Percentiles rank a stretch among this genome's conserved stretches.
phyloP scores from a whole-genome alignment of 352 stramenopile genomes.

The Pythium aphanidermatum region DNA sequence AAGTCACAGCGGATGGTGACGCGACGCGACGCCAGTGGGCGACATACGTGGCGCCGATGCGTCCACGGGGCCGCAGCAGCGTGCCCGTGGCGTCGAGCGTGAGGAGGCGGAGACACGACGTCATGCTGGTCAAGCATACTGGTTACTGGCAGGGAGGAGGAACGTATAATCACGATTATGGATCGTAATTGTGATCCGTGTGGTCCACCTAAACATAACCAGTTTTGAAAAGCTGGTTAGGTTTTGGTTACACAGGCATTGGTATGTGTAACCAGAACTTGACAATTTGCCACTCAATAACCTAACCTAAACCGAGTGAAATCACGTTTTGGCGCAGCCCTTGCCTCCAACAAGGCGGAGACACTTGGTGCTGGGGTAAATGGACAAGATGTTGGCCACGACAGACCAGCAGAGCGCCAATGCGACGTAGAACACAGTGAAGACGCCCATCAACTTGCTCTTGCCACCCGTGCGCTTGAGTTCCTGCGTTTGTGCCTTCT shows the following conservation, averaged over 20 bases:
- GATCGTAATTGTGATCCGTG: too few relatives aligned
- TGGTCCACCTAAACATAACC: too few relatives aligned
- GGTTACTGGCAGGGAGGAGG: too few relatives aligned
- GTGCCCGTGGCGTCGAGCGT: slow-evolving; percentile 77
- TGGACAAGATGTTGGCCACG: slow-evolving; percentile 11
- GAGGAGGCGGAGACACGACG: slow-evolving; percentile 13
- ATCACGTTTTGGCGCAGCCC: slow-evolving; percentile 5
- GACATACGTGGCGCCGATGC: slow-evolving; percentile 44
- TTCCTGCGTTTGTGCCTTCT: slow-evolving; percentile 13
- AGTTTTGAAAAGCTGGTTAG: too few relatives aligned
- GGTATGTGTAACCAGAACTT: not conserved
- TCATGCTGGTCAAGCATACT: too few relatives aligned
- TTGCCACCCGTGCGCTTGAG: slow-evolving; percentile 3
- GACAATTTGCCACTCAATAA: too few relatives aligned
- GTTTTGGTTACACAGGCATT: too few relatives aligned
- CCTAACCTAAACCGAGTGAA: too few relatives aligned
- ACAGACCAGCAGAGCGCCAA: slow-evolving; percentile 12
- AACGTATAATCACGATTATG: too few relatives aligned
- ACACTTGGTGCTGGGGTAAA: slow-evolving; percentile 17
- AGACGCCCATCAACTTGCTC: too few relatives aligned
- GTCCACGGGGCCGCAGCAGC: slow-evolving; percentile 41
- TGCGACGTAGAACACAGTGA: slow-evolving; percentile 10
- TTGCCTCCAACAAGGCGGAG: slow-evolving; percentile 13
- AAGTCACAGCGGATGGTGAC: slow-evolving; percentile 8
- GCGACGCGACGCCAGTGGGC: slow-evolving; percentile 27